These are phyloP conservation scores for Xylaria castorea DNA, from an alignment of 495 filamentous ascomycete species.

Conservation along the genomic window DNA sequence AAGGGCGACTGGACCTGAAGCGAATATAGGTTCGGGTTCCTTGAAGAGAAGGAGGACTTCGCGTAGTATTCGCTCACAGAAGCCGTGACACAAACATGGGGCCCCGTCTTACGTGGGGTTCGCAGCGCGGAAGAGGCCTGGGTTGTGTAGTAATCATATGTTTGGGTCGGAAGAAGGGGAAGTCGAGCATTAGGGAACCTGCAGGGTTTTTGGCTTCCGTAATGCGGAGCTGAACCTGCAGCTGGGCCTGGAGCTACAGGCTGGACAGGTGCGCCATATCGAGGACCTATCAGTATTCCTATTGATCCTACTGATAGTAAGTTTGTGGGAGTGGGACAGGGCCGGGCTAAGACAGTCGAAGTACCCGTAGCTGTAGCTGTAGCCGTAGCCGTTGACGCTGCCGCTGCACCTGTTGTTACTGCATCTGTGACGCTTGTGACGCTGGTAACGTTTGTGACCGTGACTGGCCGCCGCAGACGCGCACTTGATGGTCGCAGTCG, in stretches of 20 bases:
- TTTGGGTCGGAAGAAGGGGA: constrained; percentile 9
- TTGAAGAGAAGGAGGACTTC: constrained; percentile 11
- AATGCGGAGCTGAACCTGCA: constrained; percentile 35
- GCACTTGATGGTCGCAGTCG: not conserved
- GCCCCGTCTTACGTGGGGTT: constrained; percentile 21
- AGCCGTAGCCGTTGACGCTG: not conserved
- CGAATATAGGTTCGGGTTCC: constrained; percentile 4
- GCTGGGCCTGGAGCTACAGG: not conserved
- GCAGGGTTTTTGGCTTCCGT: constrained; percentile 36
- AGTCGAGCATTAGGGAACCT: constrained; percentile 16
- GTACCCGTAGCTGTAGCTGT: no score
- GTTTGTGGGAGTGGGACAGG: constrained; percentile 19
- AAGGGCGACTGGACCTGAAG: constrained; percentile 26
- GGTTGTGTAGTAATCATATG: constrained; percentile 28
- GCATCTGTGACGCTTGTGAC: not conserved
- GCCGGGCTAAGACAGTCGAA: not conserved
- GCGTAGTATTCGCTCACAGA: not conserved
- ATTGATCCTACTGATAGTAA: not conserved
- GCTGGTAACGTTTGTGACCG: not conserved
- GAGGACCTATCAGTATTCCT: not conserved
- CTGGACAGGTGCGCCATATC: constrained; percentile 29
- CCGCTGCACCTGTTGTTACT: not conserved
- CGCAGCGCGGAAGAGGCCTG: constrained; percentile 25
- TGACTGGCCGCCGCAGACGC: constrained; percentile 19
- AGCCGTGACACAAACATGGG: constrained; percentile 11